Evolutionary conservation across 2,329 filamentous ascomycete species (phyloP).

Genomic region (Clarireedia paspali): DNA sequence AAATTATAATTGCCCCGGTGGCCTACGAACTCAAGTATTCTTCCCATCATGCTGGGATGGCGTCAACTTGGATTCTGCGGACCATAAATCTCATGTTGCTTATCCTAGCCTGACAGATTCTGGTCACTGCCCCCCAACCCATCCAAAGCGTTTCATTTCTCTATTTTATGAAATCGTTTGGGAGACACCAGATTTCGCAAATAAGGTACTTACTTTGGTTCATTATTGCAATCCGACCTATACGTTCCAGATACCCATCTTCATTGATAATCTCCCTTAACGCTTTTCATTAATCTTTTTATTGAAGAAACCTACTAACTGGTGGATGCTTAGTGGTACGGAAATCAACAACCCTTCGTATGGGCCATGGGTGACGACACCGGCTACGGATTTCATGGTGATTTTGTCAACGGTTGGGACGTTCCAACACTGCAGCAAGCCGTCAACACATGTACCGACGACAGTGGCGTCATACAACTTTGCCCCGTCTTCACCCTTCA

Average conservation of each 20-base stretch:
- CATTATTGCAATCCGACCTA: no score
- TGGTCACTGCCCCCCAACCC: slow-evolving; percentile 41
- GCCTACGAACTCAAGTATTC: slow-evolving; percentile 45
- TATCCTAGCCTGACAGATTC: slow-evolving; percentile 41
- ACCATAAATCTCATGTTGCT: slow-evolving; percentile 50
- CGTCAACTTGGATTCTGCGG: slow-evolving; percentile 42
- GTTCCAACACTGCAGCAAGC: slow-evolving; percentile 40
- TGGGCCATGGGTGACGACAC: slow-evolving; percentile 43
- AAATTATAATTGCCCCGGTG: slow-evolving; percentile 43
- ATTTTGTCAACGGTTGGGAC: slow-evolving; percentile 54
- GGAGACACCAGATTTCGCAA: slow-evolving; percentile 42
- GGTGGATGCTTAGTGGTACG: slow-evolving; percentile 31
- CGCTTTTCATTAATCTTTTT: neutral
- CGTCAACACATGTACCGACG: slow-evolving; percentile 39
- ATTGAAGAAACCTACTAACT: neutral
- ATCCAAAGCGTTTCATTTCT: slow-evolving; percentile 48
- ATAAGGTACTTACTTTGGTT: slow-evolving; percentile 23
- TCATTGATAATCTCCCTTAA: neutral
- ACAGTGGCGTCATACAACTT: slow-evolving; percentile 36
- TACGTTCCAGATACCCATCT: neutral
- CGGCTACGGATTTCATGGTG: slow-evolving; percentile 48
- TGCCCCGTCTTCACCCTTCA: slow-evolving; percentile 42
- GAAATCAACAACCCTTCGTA: slow-evolving; percentile 42
- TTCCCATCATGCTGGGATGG: slow-evolving; percentile 60
- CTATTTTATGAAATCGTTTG: slow-evolving; percentile 55